Percentiles rank a stretch among this genome's conserved stretches.
Conservation (phyloP, 352 stramenopile genomes). For the Paralagenidium karlingii region DNA sequence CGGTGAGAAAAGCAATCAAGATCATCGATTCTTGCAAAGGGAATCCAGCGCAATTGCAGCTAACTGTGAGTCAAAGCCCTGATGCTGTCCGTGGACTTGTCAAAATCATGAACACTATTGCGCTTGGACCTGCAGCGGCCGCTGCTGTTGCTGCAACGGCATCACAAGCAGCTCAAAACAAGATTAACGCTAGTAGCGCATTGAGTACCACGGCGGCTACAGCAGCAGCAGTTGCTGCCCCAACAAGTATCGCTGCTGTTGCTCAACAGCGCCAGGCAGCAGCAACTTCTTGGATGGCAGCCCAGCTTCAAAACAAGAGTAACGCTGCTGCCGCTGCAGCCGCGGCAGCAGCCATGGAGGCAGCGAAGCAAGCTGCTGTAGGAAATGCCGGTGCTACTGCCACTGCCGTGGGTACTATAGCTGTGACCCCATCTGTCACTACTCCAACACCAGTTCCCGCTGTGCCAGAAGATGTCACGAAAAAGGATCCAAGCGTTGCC, state of each 20-base stretch:
- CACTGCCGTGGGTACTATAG: too few relatives aligned
- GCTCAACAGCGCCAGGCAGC: too few relatives aligned
- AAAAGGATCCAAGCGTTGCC: neutral
- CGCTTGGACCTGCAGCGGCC: slow-evolving; percentile 1
- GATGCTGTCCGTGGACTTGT: slow-evolving; percentile 71
- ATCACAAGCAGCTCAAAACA: slow-evolving; percentile 11
- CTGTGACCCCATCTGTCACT: too few relatives aligned
- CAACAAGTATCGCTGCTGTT: neutral
- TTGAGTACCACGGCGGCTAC: slow-evolving; percentile 6
- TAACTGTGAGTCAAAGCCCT: slow-evolving; percentile 47
- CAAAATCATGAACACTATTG: slow-evolving; percentile 82
- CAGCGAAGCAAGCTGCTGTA: slow-evolving; percentile 6
- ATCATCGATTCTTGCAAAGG: slow-evolving; percentile 74
- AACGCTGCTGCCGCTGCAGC: slow-evolving; percentile 1
- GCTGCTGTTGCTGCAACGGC: slow-evolving; percentile 3
- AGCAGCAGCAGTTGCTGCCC: slow-evolving; percentile 1
- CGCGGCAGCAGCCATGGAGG: slow-evolving; percentile 1
- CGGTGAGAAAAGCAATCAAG: slow-evolving; percentile 79
- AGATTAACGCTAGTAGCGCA: slow-evolving; percentile 1
- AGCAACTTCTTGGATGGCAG: too few relatives aligned
- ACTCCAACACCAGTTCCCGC: too few relatives aligned
- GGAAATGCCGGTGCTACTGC: neutral
- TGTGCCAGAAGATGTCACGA: neutral
- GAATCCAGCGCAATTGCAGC: slow-evolving; percentile 59
- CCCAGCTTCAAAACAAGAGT: too few relatives aligned